Conservation (phyloP, 495 filamentous ascomycete genomes). For the Lophiotrema nucula region DNA sequence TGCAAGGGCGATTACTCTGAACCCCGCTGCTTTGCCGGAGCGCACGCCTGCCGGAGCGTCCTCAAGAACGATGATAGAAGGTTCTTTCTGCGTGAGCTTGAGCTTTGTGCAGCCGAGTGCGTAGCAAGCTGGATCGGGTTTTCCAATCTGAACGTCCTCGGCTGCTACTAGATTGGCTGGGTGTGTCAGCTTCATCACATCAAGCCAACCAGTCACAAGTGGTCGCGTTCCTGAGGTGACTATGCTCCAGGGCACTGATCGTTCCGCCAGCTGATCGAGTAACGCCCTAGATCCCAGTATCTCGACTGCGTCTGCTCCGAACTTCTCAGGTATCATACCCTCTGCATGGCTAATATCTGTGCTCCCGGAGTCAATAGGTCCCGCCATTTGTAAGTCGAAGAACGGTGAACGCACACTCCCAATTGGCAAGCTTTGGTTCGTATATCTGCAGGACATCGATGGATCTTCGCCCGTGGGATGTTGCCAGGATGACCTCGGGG, state of each 20-base stretch:
- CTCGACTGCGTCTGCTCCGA: conserved; percentile 75
- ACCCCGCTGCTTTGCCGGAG: conserved; percentile 86
- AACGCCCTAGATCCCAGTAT: conserved; percentile 67
- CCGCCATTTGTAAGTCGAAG: not conserved
- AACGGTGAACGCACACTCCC: conserved; percentile 69
- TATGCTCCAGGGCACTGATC: conserved; percentile 76
- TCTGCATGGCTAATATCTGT: conserved; percentile 79
- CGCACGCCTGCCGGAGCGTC: conserved; percentile 90
- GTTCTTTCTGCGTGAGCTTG: conserved; percentile 46
- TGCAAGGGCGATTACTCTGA: conserved; percentile 79
- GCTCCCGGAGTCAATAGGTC: not conserved
- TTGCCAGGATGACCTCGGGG: conserved; percentile 75
- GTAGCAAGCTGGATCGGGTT: conserved; percentile 88
- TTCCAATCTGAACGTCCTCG: conserved; percentile 81
- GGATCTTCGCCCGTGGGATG: conserved; percentile 82
- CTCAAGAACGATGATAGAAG: conserved; percentile 75
- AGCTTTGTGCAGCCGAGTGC: conserved; percentile 65
- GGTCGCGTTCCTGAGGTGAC: conserved; percentile 86
- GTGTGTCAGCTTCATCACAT: conserved; percentile 69
- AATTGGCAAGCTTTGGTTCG: conserved; percentile 76
- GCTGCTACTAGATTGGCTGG: conserved; percentile 77
- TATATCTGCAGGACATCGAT: conserved; percentile 78
- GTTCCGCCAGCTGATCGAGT: conserved; percentile 57
- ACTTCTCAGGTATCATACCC: conserved; percentile 69
- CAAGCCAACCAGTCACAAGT: conserved; percentile 82